These are phyloP conservation scores for Botryotinia narcissicola DNA, from an alignment of 2,329 filamentous ascomycete species.

Conservation along the genomic window DNA sequence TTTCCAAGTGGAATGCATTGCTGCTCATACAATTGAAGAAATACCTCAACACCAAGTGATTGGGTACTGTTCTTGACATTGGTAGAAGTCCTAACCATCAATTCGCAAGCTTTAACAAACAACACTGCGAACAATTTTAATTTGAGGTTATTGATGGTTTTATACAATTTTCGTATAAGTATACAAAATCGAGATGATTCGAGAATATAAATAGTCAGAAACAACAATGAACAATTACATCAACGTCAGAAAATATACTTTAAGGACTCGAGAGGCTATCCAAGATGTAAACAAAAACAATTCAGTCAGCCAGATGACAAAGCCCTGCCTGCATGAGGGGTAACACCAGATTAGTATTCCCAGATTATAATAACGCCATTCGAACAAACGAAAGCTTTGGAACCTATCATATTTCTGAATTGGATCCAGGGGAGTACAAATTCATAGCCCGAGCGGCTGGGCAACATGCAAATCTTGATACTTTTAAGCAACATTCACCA, in stretches of 20 bases:
- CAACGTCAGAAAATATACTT: background rate
- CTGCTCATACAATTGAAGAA: background rate
- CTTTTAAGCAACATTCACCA: background rate
- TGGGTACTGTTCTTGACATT: background rate
- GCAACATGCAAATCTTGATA: background rate
- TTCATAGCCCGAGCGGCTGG: background rate
- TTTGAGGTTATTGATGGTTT: background rate
- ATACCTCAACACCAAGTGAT: background rate
- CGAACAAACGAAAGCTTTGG: background rate
- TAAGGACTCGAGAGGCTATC: background rate
- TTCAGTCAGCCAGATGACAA: slow-evolving; percentile 7
- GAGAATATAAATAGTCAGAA: background rate
- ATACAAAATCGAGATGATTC: background rate
- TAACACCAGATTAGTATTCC: background rate
- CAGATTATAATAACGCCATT: background rate
- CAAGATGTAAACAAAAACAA: slow-evolving; percentile 16
- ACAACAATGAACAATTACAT: background rate
- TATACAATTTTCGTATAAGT: background rate
- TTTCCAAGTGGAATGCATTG: slow-evolving; percentile 6
- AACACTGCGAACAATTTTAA: background rate
- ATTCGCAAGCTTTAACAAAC: background rate
- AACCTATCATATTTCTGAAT: background rate
- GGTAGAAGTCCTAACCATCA: background rate
- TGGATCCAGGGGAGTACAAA: background rate
- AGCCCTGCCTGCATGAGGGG: slow-evolving; percentile 3